Base-by-base conservation (phyloP, 495 filamentous ascomycete genomes). In the Xylaria flabelliformis region DNA sequence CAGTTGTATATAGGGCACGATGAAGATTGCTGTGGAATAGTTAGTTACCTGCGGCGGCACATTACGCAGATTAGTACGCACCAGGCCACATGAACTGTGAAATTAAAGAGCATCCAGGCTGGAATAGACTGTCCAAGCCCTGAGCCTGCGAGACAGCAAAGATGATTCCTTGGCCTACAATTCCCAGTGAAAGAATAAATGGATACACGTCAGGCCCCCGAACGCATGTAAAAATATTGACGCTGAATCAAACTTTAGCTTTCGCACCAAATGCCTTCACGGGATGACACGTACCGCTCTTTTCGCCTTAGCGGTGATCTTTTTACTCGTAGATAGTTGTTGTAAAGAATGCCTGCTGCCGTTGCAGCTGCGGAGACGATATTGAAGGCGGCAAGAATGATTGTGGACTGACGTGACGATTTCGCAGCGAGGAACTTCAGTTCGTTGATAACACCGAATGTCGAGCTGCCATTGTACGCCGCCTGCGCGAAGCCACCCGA, bases 361-460 rank as follows among this genome's bases (percentile, higher is more conserved):
- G 83, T 83, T 56, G 82, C 82, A 62, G 83, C 81, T 59, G 84
- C 84, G 19, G 84, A 82, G 44, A 84, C 74, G 17, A 82, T 82
- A 74, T 86, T 86, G 75, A 86, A 85, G 41, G 77, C 73, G 59
- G 84, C 82, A 42, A 86, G 80, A 48, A 85, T 84, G 67, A 85
- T 84, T 48, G 83, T 85, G 44, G 83, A 85, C 10, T 81, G 84
- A 63, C 84, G 78, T 76, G 85, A 82, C 42, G 84, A 85, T 70
- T 76, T 84, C 69, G 82, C 82, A 69, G 83, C 79, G 15, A 80
- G 76, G 71, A 85, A 84, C 53, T 77, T 78, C 72, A 85, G 75
- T 32, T 83, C 75, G 73, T 83, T 84, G 72, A 81, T 77, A 58
- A 85, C 72, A 48, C 73, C 67, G 26, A 78, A 72, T 21, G 76